A percentile compares a stretch with the other conserved stretches of the same genome.
Evolutionary conservation across 1,284 basidiomycete species (phyloP).

Genomic region (Malassezia japonica): DNA sequence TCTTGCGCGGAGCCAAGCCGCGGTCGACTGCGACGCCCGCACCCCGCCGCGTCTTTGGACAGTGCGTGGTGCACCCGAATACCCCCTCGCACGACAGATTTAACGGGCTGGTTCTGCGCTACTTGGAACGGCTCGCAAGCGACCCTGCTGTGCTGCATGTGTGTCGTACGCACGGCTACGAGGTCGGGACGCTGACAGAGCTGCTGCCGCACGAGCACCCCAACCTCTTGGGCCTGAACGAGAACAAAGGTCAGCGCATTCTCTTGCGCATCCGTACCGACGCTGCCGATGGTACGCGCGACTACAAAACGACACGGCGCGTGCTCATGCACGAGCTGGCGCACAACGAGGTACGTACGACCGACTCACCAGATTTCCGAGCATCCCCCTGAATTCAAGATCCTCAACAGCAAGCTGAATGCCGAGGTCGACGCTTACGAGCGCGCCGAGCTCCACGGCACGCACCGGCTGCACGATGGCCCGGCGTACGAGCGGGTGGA

Average conservation of each 20-base stretch:
- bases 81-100: conserved; percentile 17
- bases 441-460: not conserved
- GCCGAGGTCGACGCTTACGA: conserved; percentile 35
- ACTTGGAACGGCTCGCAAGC: conserved; percentile 24
- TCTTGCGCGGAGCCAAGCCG: conserved; percentile 25
- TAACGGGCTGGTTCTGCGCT: conserved; percentile 20
- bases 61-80: conserved; percentile 22
- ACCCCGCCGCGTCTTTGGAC: conserved; percentile 22
- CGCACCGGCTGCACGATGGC: not conserved
- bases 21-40: conserved; percentile 19
- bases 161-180: conserved; percentile 28
- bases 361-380: conserved; percentile 18
- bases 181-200: conserved; percentile 32
- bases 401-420: conserved; percentile 38
- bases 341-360: conserved; percentile 27
- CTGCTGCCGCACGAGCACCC: conserved; percentile 39
- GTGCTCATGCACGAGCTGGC: conserved; percentile 42
- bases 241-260: conserved; percentile 36
- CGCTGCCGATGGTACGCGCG: conserved; percentile 31
- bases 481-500: conserved; percentile 8
- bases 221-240: conserved; percentile 34
- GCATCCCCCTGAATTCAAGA: conserved; percentile 41
- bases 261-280: conserved; percentile 37
- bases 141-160: conserved; percentile 39
- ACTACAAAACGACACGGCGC: conserved; percentile 35